phyloP scores from a whole-genome alignment of 495 filamentous ascomycete genomes.

The Aspergillus cavernicola region DNA sequence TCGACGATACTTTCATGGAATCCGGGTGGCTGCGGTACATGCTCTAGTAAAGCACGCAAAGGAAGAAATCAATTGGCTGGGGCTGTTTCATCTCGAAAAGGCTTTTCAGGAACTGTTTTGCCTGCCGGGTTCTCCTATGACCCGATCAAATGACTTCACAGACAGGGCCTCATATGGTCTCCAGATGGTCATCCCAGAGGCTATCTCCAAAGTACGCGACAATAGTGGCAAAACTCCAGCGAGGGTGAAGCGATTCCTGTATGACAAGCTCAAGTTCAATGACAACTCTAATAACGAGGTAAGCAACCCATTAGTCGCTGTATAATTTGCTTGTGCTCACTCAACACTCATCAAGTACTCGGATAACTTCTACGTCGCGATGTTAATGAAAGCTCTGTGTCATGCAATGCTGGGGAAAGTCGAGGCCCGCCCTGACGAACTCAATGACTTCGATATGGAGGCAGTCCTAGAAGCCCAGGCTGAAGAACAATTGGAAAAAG shows the following conservation, averaged over 20 bases:
- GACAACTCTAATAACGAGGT: constrained; percentile 83
- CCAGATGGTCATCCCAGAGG: constrained; percentile 73
- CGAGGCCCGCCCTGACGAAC: constrained; percentile 36
- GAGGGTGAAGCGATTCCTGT: constrained; percentile 70
- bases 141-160: constrained; percentile 82
- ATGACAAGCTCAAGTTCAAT: constrained; percentile 86
- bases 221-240: constrained; percentile 70
- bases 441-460: constrained; percentile 47
- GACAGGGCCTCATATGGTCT: constrained; percentile 78
- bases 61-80: constrained; percentile 69
- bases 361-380: constrained; percentile 82
- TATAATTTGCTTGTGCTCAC: constrained; percentile 8
- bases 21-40: constrained; percentile 75
- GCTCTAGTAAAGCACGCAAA: constrained; percentile 70
- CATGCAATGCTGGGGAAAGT: constrained; percentile 63
- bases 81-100: constrained; percentile 76
- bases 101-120: constrained; percentile 89
- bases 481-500: constrained; percentile 60
- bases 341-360: constrained; percentile 55
- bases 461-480: constrained; percentile 51
- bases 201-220: constrained; percentile 76
- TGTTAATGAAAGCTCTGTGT: constrained; percentile 73
- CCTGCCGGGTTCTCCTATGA: constrained; percentile 65
- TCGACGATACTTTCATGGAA: constrained; percentile 85
- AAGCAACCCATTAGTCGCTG: constrained; percentile 14